Percentiles rank a stretch among this genome's conserved stretches.
Evolutionary conservation across 1,284 basidiomycete genomes (phyloP).

Genomic region (Ganoderma lucidum): DNA sequence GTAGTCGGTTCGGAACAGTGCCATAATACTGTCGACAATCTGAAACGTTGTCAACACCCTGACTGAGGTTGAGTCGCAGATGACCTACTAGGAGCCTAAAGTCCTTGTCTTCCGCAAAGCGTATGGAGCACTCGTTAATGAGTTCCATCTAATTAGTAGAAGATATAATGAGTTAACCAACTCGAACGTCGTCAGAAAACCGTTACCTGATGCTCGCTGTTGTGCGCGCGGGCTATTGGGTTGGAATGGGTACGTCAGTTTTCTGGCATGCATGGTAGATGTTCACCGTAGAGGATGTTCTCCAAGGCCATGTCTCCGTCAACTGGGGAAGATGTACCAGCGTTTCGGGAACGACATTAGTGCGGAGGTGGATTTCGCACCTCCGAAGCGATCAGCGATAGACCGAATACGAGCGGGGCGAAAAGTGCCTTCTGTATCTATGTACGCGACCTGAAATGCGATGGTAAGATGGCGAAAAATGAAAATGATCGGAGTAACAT

Average conservation of each 20-base stretch:
- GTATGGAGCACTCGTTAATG: slow-evolving; percentile 84
- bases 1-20: slow-evolving; percentile 91
- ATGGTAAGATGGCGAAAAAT: not conserved
- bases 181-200: too few relatives aligned
- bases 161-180: not conserved
- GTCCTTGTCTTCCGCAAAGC: slow-evolving; percentile 86
- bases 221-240: slow-evolving; percentile 76
- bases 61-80: not conserved
- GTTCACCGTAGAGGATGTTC: slow-evolving; percentile 82
- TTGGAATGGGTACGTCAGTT: not conserved
- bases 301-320: slow-evolving; percentile 88
- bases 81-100: slow-evolving; percentile 72
- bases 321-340: slow-evolving; percentile 48
- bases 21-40: slow-evolving; percentile 97
- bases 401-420: slow-evolving; percentile 89
- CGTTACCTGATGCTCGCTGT: slow-evolving; percentile 85
- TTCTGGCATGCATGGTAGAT: not conserved
- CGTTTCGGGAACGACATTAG: not conserved
- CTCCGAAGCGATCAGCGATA: slow-evolving; percentile 89
- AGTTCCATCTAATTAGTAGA: slow-evolving; percentile 75
- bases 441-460: slow-evolving; percentile 82
- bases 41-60: slow-evolving; percentile 40
- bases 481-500: not conserved
- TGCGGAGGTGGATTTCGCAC: not conserved
- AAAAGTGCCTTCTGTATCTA: slow-evolving; percentile 96